A percentile compares a stretch with the other conserved stretches of the same genome.
Evolutionary conservation across 257 asterid genomes (phyloP).

Genomic region (Marsdenia floribunda): DNA sequence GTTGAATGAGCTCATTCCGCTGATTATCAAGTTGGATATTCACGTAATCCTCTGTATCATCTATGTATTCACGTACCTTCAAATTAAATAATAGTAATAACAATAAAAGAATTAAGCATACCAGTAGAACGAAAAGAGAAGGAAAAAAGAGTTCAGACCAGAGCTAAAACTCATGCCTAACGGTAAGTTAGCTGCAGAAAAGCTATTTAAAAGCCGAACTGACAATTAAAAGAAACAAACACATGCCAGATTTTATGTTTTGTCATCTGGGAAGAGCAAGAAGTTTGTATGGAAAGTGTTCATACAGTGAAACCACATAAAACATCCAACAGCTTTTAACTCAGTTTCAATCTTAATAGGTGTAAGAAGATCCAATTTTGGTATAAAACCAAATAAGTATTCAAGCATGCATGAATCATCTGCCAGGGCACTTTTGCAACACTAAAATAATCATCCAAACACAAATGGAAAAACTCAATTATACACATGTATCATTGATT

Average conservation of each 20-base stretch:
- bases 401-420: not conserved
- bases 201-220: not conserved
- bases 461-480: not conserved
- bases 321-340: not conserved
- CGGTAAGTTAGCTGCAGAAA: not conserved
- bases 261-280: not conserved
- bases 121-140: not conserved
- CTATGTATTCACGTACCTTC: conserved; percentile 86
- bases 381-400: not conserved
- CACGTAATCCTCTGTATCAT: conserved; percentile 89
- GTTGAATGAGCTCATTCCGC: conserved; percentile 85
- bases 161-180: no score
- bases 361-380: not conserved
- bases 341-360: not conserved
- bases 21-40: conserved; percentile 92
- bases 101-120: not conserved
- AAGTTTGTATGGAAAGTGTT: not conserved
- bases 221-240: not conserved
- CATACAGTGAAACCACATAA: not conserved
- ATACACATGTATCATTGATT: not conserved
- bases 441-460: not conserved
- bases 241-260: not conserved
- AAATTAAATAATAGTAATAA: conserved; percentile 6
- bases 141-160: conserved; percentile 1
- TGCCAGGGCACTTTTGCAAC: not conserved